A percentile compares a stretch with the other conserved stretches of the same genome.
Evolutionary conservation across 495 filamentous ascomycete species (phyloP).

Genomic region (Bacidia gigantensis): DNA sequence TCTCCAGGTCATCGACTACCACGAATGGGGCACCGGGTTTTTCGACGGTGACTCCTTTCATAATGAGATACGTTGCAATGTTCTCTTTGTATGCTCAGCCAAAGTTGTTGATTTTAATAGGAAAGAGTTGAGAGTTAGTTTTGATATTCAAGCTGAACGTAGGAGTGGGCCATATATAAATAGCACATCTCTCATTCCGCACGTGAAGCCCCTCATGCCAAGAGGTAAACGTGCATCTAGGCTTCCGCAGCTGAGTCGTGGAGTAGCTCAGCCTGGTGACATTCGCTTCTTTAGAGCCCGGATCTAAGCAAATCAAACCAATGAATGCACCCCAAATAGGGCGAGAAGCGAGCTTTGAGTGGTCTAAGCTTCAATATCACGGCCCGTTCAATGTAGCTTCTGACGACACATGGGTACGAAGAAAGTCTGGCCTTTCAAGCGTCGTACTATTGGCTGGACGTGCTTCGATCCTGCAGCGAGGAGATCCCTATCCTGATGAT

Average conservation of each 20-base stretch:
- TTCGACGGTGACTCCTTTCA: constrained; percentile 22
- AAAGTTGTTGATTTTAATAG: no score
- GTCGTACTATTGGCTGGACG: no score
- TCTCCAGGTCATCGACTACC: constrained; percentile 16
- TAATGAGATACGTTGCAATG: constrained; percentile 11
- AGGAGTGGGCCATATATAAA: neutral
- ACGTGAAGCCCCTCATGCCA: neutral
- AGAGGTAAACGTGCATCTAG: neutral
- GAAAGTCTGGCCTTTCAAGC: no score
- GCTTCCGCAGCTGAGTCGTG: neutral
- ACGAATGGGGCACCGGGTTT: constrained; percentile 11
- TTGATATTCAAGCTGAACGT: neutral
- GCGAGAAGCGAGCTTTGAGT: neutral
- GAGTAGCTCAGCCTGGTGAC: neutral
- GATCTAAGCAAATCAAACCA: neutral
- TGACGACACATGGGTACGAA: no score
- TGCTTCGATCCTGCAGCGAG: no score
- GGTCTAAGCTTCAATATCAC: neutral
- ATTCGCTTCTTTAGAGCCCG: neutral
- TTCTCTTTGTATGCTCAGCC: no score
- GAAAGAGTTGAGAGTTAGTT: neutral
- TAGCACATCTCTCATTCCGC: neutral
- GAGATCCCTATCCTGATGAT: no score
- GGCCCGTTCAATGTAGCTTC: neutral
- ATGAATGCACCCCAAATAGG: neutral